Percentiles rank a stretch among this genome's conserved stretches.
These are phyloP conservation scores for Manihot esculenta DNA, from an alignment of 441 rosid species.

Conservation along the genomic window DNA sequence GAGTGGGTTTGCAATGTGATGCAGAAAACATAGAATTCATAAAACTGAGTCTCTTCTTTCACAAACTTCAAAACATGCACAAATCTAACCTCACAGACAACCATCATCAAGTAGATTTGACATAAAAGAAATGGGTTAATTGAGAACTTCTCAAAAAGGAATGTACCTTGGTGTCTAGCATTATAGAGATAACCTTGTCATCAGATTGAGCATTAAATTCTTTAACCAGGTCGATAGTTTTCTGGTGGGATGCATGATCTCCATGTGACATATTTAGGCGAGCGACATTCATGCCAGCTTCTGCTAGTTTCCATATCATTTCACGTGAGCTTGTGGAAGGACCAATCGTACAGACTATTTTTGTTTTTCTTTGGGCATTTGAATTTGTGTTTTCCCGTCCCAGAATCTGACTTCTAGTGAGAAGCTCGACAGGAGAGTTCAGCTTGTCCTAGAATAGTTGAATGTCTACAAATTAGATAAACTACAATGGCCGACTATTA, in stretches of 20 bases:
- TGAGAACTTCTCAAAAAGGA: constrained; percentile 3
- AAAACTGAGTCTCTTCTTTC: not conserved
- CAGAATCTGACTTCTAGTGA: constrained; percentile 24
- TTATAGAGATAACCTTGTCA: constrained; percentile 80
- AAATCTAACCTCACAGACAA: not conserved
- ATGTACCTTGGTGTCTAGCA: constrained; percentile 91
- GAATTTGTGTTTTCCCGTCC: constrained; percentile 35
- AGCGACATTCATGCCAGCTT: constrained; percentile 93
- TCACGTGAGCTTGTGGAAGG: constrained; percentile 89
- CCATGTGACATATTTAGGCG: constrained; percentile 98
- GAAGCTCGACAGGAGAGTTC: constrained; percentile 37
- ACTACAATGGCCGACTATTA: too few relatives aligned
- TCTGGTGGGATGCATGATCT: constrained; percentile 88
- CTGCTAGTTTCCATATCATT: constrained; percentile 96
- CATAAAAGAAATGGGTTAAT: constrained; percentile 6
- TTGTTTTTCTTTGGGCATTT: constrained; percentile 63
- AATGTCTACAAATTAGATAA: constrained; percentile 2
- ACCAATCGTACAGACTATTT: constrained; percentile 93
- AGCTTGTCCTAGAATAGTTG: constrained; percentile 41
- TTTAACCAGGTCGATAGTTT: constrained; percentile 79
- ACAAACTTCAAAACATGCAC: not conserved
- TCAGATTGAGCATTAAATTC: constrained; percentile 82
- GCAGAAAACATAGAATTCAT: not conserved
- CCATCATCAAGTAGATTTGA: not conserved
- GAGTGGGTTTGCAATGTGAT: not conserved